Evolutionary conservation across 2,329 filamentous ascomycete species (phyloP).

Genomic region (Didymellaceae sp.): DNA sequence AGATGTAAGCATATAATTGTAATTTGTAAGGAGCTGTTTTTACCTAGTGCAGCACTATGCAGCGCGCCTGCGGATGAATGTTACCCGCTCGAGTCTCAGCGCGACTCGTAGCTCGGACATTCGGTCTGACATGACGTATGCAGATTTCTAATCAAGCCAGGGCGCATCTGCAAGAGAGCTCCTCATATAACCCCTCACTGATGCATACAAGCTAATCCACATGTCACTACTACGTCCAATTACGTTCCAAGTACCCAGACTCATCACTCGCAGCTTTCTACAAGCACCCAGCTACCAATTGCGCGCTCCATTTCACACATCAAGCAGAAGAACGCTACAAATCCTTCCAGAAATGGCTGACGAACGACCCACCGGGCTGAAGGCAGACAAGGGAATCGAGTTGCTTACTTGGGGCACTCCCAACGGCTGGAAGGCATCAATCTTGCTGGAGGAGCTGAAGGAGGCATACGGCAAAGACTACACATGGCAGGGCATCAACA

Average conservation of each 20-base stretch:
- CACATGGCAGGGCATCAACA: conserved; percentile 65
- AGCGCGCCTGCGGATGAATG: background rate
- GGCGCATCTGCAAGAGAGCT: background rate
- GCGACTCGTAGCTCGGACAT: too few species aligned
- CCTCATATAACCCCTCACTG: conserved; percentile 36
- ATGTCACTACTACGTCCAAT: conserved; percentile 34
- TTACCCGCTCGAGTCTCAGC: conserved; percentile 5
- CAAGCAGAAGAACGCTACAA: conserved; percentile 20
- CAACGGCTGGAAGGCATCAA: conserved; percentile 62
- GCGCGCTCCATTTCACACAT: conserved; percentile 30
- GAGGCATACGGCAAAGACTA: conserved; percentile 68
- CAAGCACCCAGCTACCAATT: conserved; percentile 20
- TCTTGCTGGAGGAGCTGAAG: conserved; percentile 70
- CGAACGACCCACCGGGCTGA: conserved; percentile 61
- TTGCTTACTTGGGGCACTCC: conserved; percentile 63
- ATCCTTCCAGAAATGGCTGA: conserved; percentile 35
- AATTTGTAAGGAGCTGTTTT: too few species aligned
- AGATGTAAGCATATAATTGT: too few species aligned
- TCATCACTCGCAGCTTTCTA: conserved; percentile 17
- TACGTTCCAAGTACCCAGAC: conserved; percentile 24
- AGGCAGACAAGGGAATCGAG: conserved; percentile 69
- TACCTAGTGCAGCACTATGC: background rate
- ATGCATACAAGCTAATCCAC: conserved; percentile 9
- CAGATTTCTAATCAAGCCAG: conserved; percentile 20
- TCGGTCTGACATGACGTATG: conserved; percentile 7